A percentile compares a stretch with the other conserved stretches of the same genome.
Conservation (phyloP, 1,139 yeast genomes). For the Hyphopichia pseudoburtonii region DNA sequence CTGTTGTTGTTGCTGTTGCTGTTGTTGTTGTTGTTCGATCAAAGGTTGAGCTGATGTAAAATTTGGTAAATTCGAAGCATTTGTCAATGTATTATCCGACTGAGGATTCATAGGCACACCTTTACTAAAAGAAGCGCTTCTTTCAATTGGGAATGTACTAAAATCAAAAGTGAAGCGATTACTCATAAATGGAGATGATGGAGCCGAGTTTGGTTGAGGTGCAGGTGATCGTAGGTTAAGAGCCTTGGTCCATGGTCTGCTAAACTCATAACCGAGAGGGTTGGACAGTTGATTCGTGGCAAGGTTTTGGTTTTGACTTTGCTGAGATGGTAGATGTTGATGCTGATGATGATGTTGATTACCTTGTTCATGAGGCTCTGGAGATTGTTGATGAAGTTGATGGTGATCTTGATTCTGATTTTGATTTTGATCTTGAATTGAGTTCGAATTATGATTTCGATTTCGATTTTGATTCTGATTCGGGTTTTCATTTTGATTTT, state of each 20-base stretch:
- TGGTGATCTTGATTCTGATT: slow-evolving; percentile 5
- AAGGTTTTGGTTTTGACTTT: slow-evolving; percentile 1
- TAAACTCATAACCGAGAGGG: slow-evolving; percentile 8
- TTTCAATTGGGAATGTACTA: slow-evolving; percentile 5
- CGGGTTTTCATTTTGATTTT: no score
- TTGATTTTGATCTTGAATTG: no score
- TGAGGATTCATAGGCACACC: background rate
- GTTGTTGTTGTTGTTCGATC: slow-evolving; percentile 8
- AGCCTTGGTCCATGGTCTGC: slow-evolving; percentile 10
- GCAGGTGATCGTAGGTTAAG: slow-evolving; percentile 13
- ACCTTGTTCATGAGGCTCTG: background rate
- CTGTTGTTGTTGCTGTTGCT: background rate
- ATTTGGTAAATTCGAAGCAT: background rate
- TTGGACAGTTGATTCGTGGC: slow-evolving; percentile 2
- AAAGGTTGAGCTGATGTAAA: slow-evolving; percentile 5
- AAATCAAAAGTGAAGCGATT: slow-evolving; percentile 14
- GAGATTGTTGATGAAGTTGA: background rate
- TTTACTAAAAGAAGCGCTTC: slow-evolving; percentile 5
- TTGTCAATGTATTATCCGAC: background rate
- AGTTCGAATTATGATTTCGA: no score
- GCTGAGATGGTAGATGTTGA: no score
- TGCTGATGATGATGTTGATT: slow-evolving; percentile 5
- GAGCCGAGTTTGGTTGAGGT: slow-evolving; percentile 10
- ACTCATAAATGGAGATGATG: slow-evolving; percentile 15
- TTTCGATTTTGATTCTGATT: no score